A percentile compares a stretch with the other conserved stretches of the same genome.
phyloP scores from a whole-genome alignment of 148 eudicot genomes.

The Linanthus parryae region DNA sequence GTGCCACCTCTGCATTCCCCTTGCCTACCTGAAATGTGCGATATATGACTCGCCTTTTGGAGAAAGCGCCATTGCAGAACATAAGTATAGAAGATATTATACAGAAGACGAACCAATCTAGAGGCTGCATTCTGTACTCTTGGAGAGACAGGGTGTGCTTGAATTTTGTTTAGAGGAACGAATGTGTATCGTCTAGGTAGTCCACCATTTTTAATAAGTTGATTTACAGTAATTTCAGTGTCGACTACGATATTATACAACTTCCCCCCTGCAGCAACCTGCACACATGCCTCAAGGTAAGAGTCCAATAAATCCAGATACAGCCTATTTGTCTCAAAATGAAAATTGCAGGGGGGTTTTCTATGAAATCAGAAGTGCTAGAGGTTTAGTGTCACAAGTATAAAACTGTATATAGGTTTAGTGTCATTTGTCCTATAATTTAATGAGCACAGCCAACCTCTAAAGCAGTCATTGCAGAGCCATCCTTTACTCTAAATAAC shows the following conservation, averaged over 20 bases:
- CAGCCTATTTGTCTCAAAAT: too few species aligned
- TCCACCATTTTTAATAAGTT: conserved; percentile 80
- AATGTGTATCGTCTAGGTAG: conserved; percentile 88
- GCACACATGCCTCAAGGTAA: conserved; percentile 15
- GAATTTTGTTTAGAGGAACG: conserved; percentile 91
- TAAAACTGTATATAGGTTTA: too few species aligned
- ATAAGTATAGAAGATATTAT: neutral
- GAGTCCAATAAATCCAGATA: too few species aligned
- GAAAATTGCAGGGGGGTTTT: too few species aligned
- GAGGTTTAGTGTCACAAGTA: too few species aligned
- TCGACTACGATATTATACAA: conserved; percentile 83
- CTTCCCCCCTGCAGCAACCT: conserved; percentile 97
- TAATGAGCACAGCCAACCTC: conserved; percentile 51
- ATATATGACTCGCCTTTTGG: conserved; percentile 1
- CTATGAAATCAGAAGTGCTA: too few species aligned
- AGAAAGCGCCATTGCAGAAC: neutral
- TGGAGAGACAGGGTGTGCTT: conserved; percentile 50
- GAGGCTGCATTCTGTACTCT: conserved; percentile 70
- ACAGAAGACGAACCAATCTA: conserved; percentile 54
- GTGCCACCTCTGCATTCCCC: conserved; percentile 90
- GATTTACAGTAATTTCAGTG: conserved; percentile 86
- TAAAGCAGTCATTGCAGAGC: conserved; percentile 80
- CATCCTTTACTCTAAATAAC: conserved; percentile 92
- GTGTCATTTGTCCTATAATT: too few species aligned
- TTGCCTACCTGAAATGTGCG: conserved; percentile 71